Conservation (phyloP, 108 stramenopile genomes). For the Fragilaria crotonensis region DNA sequence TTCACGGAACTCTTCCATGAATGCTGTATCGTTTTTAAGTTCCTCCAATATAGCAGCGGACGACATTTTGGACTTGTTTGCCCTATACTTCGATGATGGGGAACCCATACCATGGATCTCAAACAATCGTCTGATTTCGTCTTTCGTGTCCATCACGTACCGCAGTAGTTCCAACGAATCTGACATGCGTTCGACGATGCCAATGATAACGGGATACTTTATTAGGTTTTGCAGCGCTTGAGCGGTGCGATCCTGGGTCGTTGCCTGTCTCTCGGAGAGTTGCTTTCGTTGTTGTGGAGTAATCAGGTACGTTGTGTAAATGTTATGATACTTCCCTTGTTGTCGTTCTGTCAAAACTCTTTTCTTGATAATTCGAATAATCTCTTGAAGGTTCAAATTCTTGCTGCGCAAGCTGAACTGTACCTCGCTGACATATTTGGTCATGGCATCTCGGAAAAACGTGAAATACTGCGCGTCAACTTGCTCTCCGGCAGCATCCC, state of each 20-base stretch:
- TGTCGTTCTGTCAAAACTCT: background rate
- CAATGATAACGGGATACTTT: conserved; percentile 5
- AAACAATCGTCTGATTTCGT: background rate
- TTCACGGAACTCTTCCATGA: background rate
- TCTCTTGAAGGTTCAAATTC: background rate
- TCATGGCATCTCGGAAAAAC: background rate
- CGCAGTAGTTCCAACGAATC: conserved; percentile 5
- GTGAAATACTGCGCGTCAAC: background rate
- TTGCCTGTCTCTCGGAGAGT: background rate
- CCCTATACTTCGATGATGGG: background rate
- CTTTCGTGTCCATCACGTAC: conserved; percentile 2
- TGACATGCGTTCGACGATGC: conserved; percentile 7
- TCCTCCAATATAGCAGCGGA: conserved; percentile 16
- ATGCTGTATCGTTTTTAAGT: background rate
- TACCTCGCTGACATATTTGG: background rate
- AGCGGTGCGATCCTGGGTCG: background rate
- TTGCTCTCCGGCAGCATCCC: background rate
- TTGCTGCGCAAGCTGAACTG: background rate
- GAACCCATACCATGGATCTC: background rate
- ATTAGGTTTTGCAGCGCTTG: conserved; percentile 5
- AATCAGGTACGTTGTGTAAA: conserved; percentile 4
- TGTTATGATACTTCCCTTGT: background rate
- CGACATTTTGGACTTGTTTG: conserved; percentile 17
- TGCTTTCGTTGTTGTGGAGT: conserved; percentile 14
- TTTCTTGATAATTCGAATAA: background rate